Evolutionary conservation across 805 yeast species (phyloP), one percentile per base, ranked within the genome.

Genomic region (Ogataea glucozyma): DNA sequence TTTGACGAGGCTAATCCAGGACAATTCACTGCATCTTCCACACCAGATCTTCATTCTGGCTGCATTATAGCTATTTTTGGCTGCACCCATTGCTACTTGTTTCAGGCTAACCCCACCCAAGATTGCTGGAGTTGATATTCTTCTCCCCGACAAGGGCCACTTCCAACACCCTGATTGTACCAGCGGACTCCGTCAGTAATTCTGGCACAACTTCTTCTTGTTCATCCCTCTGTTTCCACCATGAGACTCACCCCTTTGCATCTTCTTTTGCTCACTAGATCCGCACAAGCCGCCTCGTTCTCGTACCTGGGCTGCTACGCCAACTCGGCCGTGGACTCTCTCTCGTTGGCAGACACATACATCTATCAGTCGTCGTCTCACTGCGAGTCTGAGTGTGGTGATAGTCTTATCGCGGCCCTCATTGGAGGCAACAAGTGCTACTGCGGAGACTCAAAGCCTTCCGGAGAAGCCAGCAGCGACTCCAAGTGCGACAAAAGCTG

Each of bases 341-440:
- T 75, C 47, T 39, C 66, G 23, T 58, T 48, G 46, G 58, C 68
- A 39, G 85, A 81, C 29, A 48, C 70, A 3, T 77, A 77, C 63
- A 65, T 62, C 1, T 84, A 67, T 56, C 90, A 85, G 61, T 75
- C 89, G 7, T 72, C 79, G 16, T 71, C 78, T 9, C 71, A 79
- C 58, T 84, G 93, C 63, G 69, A 75, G 52, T 54, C 57, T 3
- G 63, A 65, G 46, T 88, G 96, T 64, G 52, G 58, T 3, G 57
- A 57, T 5, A 60, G 51, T 44, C 77, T 76, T 4, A 65, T 66
- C 49, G 78, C 78, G 14, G 88, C 82, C 3, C 54, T 77, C 26
- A 57, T 71, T 4, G 61, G 71, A 43, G 86, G 88, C 5, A 52
- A 68, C 18, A 56, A 65, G 16, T 87, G 95, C 61, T 85, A 73